Evolutionary conservation across 306 rosid species (phyloP), one percentile per base, ranked within the genome.

Genomic region (Senna siamea): DNA sequence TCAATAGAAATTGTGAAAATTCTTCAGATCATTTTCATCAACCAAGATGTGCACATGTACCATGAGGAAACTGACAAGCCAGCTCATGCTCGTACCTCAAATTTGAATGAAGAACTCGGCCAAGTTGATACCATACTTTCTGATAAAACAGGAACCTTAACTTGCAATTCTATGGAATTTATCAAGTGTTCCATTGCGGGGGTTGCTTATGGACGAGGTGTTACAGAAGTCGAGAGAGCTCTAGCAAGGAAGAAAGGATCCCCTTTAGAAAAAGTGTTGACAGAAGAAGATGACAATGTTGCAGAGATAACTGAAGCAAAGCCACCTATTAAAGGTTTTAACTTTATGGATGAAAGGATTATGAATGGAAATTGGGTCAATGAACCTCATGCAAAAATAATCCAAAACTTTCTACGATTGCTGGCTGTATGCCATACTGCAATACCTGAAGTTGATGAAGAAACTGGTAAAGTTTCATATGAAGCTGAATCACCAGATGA

Each of bases 401-500:
- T 95, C 72, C 91, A 86, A 70, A 85, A 85, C 77, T 95, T 92
- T 73, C 69, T 95, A 9, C 78, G 76, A 80, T 66, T 90, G 65
- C 84, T 95, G 12, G 98, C 98, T 5, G 65, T 92, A 58, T 95
- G 99, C 76, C 99, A 95, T 60, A 95, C 99, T 13, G 99, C 97
- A 73, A 76, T 92, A 74, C 99, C 99, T 18, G 99, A 95, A 73
- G 77, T 85, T 46, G 98, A 95, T 82, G 97, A 92, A 77, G 87
- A 67, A 76, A 84, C 93, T 1, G 96, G 97, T 74, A 81, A 55
- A 12, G 83, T 87, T 62, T 83, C 99, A 17, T 95, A 92, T 81
- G 99, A 95, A 88, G 99, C 99, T 60, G 98, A 95, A 85, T 95
- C 99, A 19, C 99, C 99, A 0, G 99, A 95, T 66, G 99, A 95